Conservation (phyloP, 352 stramenopile species). For the Aphanomyces cochlioides region DNA sequence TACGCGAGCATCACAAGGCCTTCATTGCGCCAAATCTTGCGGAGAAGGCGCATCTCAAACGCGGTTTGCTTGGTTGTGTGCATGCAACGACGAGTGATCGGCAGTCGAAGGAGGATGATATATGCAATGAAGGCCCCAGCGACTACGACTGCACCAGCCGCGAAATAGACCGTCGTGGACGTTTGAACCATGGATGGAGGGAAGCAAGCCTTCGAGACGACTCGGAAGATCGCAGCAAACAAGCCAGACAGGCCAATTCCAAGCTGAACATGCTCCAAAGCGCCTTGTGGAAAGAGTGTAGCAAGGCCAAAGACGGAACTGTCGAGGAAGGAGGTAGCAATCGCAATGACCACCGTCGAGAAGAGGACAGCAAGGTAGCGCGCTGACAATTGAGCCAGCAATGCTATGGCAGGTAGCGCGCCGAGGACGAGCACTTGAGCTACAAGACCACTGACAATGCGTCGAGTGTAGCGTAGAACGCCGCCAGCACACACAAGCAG, state of each 20-base stretch:
- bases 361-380: neutral
- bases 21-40: constrained; percentile 5
- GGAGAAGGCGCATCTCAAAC: neutral
- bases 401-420: neutral
- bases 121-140: neutral
- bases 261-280: constrained; percentile 3
- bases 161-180: neutral
- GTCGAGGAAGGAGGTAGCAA: constrained; percentile 10
- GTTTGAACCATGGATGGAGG: neutral
- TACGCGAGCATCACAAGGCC: neutral
- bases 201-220: constrained; percentile 1
- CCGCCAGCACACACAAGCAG: neutral
- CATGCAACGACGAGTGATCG: neutral
- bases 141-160: neutral
- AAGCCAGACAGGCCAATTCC: constrained; percentile 2
- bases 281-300: neutral
- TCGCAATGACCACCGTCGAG: neutral
- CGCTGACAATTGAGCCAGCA: neutral
- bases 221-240: neutral
- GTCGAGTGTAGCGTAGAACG: neutral
- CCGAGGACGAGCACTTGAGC: constrained; percentile 1
- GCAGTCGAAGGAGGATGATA: neutral
- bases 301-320: constrained; percentile 11
- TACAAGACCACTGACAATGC: neutral
- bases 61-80: neutral